phyloP scores from a whole-genome alignment of 78 protist species.

The Monosiga brevicollis region DNA sequence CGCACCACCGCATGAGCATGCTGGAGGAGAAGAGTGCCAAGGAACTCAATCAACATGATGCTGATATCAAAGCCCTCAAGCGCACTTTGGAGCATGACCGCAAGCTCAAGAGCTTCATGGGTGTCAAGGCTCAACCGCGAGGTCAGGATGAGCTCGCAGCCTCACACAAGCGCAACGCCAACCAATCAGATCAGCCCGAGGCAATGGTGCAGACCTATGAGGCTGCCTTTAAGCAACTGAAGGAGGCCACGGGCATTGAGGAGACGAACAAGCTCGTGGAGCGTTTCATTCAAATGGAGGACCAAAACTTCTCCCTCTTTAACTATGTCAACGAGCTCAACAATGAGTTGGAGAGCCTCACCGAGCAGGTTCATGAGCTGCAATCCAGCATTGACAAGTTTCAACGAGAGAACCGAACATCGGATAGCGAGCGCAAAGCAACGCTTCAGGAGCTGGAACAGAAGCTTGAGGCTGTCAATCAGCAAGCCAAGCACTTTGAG shows the following conservation, averaged over 20 bases:
- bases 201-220: constrained; percentile 48
- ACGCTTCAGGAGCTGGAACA: constrained; percentile 28
- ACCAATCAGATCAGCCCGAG: neutral
- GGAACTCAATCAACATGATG: constrained; percentile 5
- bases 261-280: constrained; percentile 47
- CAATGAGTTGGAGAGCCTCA: constrained; percentile 41
- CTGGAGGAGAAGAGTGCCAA: neutral
- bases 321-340: constrained; percentile 60
- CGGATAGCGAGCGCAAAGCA: constrained; percentile 31
- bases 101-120: constrained; percentile 25
- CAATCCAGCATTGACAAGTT: constrained; percentile 17
- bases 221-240: constrained; percentile 53
- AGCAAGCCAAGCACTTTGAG: neutral
- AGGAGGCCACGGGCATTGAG: constrained; percentile 54
- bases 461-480: neutral
- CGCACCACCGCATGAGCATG: constrained; percentile 4
- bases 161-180: constrained; percentile 9
- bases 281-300: constrained; percentile 55
- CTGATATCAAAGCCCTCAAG: constrained; percentile 25
- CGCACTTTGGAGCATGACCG: constrained; percentile 31
- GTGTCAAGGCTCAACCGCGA: constrained; percentile 1
- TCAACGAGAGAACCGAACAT: constrained; percentile 14
- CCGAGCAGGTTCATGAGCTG: constrained; percentile 31
- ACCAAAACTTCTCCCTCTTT: constrained; percentile 55
- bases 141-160: neutral